phyloP scores from a whole-genome alignment of 345 rosid species.

The Balakata baccata region DNA sequence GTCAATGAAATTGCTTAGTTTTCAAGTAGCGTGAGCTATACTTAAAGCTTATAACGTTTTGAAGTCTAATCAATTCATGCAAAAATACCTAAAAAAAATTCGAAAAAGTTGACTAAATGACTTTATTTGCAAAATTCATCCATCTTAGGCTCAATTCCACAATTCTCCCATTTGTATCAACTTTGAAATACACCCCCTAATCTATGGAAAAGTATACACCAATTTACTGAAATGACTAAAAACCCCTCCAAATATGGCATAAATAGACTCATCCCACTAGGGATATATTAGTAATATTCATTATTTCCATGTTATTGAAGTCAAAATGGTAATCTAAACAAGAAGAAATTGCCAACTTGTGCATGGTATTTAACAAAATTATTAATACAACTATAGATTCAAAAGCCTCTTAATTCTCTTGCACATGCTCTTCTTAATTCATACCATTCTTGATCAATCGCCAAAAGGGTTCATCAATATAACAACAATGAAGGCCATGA shows the following conservation, averaged over 20 bases:
- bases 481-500: constrained; percentile 28
- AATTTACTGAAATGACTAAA: constrained; percentile 13
- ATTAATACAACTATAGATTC: background rate
- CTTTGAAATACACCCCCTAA: background rate
- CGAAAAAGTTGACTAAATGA: background rate
- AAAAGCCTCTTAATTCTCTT: background rate
- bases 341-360: constrained; percentile 27
- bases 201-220: background rate
- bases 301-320: constrained; percentile 26
- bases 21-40: constrained; percentile 17
- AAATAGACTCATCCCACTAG: background rate
- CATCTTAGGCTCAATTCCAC: no score
- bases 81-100: constrained; percentile 3
- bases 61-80: constrained; percentile 4
- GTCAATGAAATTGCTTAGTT: constrained; percentile 10
- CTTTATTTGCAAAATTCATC: background rate
- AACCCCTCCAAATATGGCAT: background rate
- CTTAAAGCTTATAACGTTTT: background rate
- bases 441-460: background rate
- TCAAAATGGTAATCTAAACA: constrained; percentile 27
- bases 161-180: background rate
- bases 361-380: constrained; percentile 21
- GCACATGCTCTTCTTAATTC: background rate
- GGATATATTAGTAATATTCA: constrained; percentile 21
- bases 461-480: background rate